phyloP scores from a whole-genome alignment of 441 rosid genomes.

The Corymbia citriodora region DNA sequence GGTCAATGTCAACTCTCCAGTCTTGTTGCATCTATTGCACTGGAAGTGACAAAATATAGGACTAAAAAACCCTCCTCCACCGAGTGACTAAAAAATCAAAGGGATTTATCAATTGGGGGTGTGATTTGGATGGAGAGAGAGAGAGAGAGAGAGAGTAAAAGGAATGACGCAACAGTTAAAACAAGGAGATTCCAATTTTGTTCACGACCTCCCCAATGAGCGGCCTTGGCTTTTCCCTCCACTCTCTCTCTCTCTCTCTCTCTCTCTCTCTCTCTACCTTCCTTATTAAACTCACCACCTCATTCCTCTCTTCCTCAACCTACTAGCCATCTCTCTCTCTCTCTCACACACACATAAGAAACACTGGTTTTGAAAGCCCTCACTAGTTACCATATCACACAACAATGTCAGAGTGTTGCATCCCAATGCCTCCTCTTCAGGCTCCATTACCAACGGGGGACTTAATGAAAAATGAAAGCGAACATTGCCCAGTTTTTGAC shows the following conservation, averaged over 20 bases:
- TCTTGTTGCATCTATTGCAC: not conserved
- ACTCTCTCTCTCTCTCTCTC: not conserved
- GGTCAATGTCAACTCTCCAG: not conserved
- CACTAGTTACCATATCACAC: not conserved
- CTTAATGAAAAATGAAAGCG: not conserved
- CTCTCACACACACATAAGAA: not conserved
- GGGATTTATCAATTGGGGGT: not conserved
- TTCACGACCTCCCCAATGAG: not conserved
- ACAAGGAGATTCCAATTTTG: not conserved
- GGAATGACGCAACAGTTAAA: not conserved
- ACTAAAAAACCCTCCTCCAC: not conserved
- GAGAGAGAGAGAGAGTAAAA: not conserved
- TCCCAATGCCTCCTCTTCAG: conserved; percentile 11
- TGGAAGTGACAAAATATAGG: not conserved
- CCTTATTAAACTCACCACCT: not conserved
- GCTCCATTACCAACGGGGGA: not conserved
- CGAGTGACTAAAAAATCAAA: not conserved
- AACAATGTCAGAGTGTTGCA: not conserved
- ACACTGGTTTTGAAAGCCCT: not conserved
- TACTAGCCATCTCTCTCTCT: not conserved
- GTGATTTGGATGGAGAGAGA: not conserved
- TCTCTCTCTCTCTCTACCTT: not conserved
- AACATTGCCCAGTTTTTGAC: conserved; percentile 24
- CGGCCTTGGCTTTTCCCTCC: conserved; percentile 3
- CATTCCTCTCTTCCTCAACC: not conserved